Percentiles rank a stretch among this genome's conserved stretches.
Conservation (phyloP, 2,329 filamentous ascomycete species). For the Beauveria brongniartii region DNA sequence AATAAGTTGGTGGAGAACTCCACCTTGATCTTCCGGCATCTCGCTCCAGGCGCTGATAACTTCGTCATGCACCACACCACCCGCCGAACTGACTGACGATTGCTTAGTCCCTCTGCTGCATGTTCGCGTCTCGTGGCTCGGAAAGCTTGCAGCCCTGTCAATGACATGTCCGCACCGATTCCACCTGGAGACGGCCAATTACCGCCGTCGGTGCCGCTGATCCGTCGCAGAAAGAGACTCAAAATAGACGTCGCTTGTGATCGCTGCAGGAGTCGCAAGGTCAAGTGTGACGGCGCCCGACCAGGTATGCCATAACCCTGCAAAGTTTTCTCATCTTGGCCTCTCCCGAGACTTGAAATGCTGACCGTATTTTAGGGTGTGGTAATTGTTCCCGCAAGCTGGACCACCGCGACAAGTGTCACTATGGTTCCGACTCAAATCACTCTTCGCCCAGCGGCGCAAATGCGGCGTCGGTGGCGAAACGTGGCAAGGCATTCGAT, state of each 20-base stretch:
- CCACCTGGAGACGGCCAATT: neutral
- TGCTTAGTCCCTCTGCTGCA: neutral
- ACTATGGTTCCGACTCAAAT: slow-evolving; percentile 17
- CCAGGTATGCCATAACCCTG: slow-evolving; percentile 21
- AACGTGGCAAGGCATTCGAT: neutral
- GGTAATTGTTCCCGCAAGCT: slow-evolving; percentile 24
- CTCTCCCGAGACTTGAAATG: neutral
- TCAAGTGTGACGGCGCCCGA: slow-evolving; percentile 33
- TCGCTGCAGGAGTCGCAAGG: slow-evolving; percentile 32
- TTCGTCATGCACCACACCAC: neutral
- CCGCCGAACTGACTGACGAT: neutral
- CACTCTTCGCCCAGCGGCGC: neutral
- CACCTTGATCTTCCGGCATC: neutral
- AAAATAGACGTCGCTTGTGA: slow-evolving; percentile 37
- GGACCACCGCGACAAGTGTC: slow-evolving; percentile 21
- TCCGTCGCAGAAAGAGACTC: slow-evolving; percentile 26
- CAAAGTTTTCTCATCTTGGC: neutral
- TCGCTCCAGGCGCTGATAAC: neutral
- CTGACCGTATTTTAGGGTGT: slow-evolving; percentile 18
- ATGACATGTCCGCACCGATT: neutral
- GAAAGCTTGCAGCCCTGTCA: neutral
- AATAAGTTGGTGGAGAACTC: neutral
- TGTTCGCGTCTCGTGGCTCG: neutral
- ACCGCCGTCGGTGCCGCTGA: neutral
- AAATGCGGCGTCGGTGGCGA: neutral